phyloP scores from a whole-genome alignment of 176 grass and related monocot genomes.

The Triticum timopheevii region DNA sequence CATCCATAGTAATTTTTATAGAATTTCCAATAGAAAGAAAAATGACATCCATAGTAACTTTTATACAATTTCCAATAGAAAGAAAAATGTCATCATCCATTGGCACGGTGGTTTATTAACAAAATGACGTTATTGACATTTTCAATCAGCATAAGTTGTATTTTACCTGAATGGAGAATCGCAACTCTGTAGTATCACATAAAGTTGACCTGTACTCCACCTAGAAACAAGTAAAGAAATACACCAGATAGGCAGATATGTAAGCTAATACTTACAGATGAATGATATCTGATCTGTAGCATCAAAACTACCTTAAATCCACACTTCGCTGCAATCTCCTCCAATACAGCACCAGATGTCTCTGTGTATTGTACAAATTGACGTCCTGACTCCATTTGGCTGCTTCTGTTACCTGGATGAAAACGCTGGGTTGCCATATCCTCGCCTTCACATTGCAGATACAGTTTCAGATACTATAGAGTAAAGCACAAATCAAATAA shows the following conservation, averaged over 20 bases:
- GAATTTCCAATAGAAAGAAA: background rate
- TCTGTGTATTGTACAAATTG: conserved; percentile 37
- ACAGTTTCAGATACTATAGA: conserved; percentile 30
- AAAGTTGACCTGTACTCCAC: conserved; percentile 69
- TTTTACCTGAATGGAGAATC: conserved; percentile 81
- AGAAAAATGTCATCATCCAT: background rate
- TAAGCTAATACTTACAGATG: conserved; percentile 32
- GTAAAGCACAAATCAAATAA: conserved; percentile 5
- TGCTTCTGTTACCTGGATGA: conserved; percentile 36
- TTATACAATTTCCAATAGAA: background rate
- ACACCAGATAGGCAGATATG: conserved; percentile 8
- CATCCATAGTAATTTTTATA: background rate
- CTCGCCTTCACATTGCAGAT: conserved; percentile 40
- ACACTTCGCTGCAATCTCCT: conserved; percentile 74
- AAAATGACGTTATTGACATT: background rate
- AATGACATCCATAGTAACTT: conserved; percentile 3
- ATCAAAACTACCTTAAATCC: conserved; percentile 72
- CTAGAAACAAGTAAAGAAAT: conserved; percentile 46
- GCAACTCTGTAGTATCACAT: conserved; percentile 60
- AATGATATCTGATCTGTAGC: conserved; percentile 15
- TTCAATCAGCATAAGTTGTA: conserved; percentile 17
- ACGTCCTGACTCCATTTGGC: conserved; percentile 36
- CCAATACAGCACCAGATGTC: conserved; percentile 45
- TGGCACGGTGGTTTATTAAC: background rate
- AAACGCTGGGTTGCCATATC: conserved; percentile 19